Evolutionary conservation across 768 basidiomycete species (phyloP), one percentile per base, ranked within the genome.

Genomic region (Lenzites betulinus): DNA sequence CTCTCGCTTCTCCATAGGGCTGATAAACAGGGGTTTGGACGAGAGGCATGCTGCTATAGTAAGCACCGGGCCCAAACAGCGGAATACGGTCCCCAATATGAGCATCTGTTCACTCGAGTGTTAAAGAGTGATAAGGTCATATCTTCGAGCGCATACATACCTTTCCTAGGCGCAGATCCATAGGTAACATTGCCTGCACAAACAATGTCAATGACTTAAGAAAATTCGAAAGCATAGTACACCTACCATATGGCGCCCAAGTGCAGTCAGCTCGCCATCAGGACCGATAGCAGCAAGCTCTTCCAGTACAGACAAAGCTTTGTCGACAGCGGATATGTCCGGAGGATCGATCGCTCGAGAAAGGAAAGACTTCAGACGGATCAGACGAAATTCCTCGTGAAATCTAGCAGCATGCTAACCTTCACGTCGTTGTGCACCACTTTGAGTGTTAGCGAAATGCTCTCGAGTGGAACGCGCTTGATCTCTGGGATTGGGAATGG

Each of bases 101-200:
- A 98, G 83, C 90, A 98, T 95, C 90, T 91, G 60, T 6, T 13
- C 47, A 48, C 8, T 18, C 23, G 6, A 25, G 20, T 16, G 25
- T 47, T 12, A 47, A 12, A 33, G 6, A 33, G 30, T 11, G 20
- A 11, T 28, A 1, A 16, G 4, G 46, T 15, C 8, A 12, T 26
- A 22, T 28, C 5, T 26, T 3, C 2, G 25, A 7, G 25, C 1
- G 26, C 13, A 23, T 46, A 42, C 67, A 13, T 56, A 90, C 90
- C 80, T 97, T 98, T 8, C 86, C 92, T 26, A 98, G 80, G 41
- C 93, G 82, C 11, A 95, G 76, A 73, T 98, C 95, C 15, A 96
- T 77, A 1, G 95, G 95, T n/a, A 97, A 80, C 74, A 87, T 81
- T 2, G 91, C 81, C 91, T 94, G 66, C 25, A 23, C 3, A 54